phyloP scores from a whole-genome alignment of 2,329 filamentous ascomycete species.

The Sporothrix humicola region DNA sequence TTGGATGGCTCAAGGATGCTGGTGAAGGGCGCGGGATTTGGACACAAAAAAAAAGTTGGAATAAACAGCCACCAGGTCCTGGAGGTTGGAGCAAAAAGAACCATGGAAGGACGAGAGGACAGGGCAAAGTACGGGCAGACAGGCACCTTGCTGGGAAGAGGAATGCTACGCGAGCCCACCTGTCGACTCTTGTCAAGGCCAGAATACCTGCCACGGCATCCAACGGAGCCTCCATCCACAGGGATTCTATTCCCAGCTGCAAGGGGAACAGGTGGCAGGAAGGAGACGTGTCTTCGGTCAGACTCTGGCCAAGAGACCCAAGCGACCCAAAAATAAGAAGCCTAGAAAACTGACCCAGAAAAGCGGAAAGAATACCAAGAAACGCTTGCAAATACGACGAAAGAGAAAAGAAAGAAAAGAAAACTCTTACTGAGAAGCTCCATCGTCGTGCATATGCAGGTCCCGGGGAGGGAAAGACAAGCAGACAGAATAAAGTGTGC shows the following conservation, averaged over 20 bases:
- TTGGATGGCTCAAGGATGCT: neutral
- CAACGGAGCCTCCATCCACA: neutral
- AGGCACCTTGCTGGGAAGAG: neutral
- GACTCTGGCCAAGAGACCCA: neutral
- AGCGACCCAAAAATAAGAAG: neutral
- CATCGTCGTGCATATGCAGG: slow-evolving; percentile 27
- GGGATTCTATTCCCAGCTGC: neutral
- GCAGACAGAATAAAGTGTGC: neutral
- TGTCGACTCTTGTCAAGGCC: neutral
- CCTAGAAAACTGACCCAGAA: neutral
- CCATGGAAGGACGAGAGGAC: neutral
- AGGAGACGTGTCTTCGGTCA: neutral
- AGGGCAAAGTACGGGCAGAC: neutral
- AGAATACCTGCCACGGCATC: neutral
- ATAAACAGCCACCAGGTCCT: neutral
- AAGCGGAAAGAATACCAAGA: neutral
- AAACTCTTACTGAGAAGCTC: slow-evolving; percentile 20
- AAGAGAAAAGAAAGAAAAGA: neutral
- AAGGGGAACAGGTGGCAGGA: neutral
- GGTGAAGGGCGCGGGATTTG: slow-evolving; percentile 9
- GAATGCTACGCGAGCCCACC: slow-evolving; percentile 10
- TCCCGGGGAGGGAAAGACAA: slow-evolving; percentile 10
- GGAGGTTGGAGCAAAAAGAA: neutral
- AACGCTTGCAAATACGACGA: neutral
- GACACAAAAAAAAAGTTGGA: slow-evolving; percentile 12